Percentiles rank a stretch among this genome's conserved stretches.
These are phyloP conservation scores for Rhizopus arrhizus DNA, from an alignment of 371 early-diverging fungal genomes.

Conservation along the genomic window DNA sequence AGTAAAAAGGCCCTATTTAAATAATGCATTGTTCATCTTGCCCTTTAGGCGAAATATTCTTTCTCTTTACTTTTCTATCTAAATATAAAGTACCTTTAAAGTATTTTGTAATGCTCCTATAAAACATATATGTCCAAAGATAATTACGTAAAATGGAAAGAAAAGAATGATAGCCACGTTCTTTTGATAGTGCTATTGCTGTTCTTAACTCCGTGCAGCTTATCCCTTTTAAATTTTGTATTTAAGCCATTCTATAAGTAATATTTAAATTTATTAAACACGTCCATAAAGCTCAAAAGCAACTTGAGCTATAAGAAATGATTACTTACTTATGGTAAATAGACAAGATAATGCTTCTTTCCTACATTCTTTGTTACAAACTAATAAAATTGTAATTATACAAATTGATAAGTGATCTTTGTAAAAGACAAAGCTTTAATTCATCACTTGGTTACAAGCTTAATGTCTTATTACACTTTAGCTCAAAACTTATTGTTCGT, in stretches of 20 bases:
- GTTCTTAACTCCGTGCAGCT: slow-evolving; percentile 12
- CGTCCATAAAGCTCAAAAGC: not conserved
- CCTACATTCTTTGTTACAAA: slow-evolving; percentile 48
- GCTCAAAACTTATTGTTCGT: slow-evolving; percentile 10
- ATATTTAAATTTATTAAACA: slow-evolving; percentile 5
- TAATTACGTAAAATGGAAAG: slow-evolving; percentile 22
- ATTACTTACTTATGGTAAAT: slow-evolving; percentile 40
- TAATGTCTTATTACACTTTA: slow-evolving; percentile 34
- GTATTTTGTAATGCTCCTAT: slow-evolving; percentile 38
- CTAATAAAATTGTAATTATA: slow-evolving; percentile 15
- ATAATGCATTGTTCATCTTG: slow-evolving; percentile 18
- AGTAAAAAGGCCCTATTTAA: not conserved
- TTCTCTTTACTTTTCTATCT: not conserved
- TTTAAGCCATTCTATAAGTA: slow-evolving; percentile 30
- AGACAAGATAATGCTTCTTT: slow-evolving; percentile 47
- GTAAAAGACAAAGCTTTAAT: slow-evolving; percentile 33
- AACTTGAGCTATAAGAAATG: slow-evolving; percentile 50
- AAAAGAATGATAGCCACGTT: slow-evolving; percentile 10
- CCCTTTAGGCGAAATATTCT: slow-evolving; percentile 3
- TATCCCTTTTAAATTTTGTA: slow-evolving; percentile 3
- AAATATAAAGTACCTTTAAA: slow-evolving; percentile 38
- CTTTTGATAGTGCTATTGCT: slow-evolving; percentile 12
- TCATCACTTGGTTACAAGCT: slow-evolving; percentile 41
- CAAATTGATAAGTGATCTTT: slow-evolving; percentile 29
- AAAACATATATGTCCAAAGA: slow-evolving; percentile 41